Evolutionary conservation across 2,329 filamentous ascomycete genomes (phyloP), one percentile per base, ranked within the genome.

Genomic region (Colletotrichum salicis): DNA sequence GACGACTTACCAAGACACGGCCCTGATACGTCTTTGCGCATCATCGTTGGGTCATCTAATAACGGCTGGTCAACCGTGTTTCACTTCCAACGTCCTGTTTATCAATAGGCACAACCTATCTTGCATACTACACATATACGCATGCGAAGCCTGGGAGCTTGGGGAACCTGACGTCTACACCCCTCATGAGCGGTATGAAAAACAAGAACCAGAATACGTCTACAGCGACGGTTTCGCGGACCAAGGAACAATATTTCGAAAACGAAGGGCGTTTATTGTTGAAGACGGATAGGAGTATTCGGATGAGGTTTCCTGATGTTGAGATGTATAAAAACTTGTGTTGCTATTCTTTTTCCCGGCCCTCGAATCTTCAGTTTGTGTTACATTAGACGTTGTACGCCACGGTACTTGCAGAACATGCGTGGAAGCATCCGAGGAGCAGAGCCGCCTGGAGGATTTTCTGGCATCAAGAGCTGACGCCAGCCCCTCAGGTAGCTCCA

Each of bases 11-110:
- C 5, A 24, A 60, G 55, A 62, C 61, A 22, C 35, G 70, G 62
- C 48, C 70, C 67, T 15, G 65, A 61, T 62, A 51, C 51, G 45
- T 35, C 22, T n/a, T 71, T 70, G 52, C 61, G 62, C 61, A 58
- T 71, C 67, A 65, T 22, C 29, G 12, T 19, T 41, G 70, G 65
- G 64, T 61, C 45, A 71, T 24, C 27, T 72, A 65, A 70, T 71
- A 62, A 52, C 70, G 67, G 70, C 70, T 67, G 70, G 67, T 62
- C 67, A 57, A 71, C 70, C 58, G 67, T 72, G 59, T 54, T 72
- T 72, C 67, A 67, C 67, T 71, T 72, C 70, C 65, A n/a, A 45
- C 55, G 48, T 29, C 60, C 65, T 61, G 59, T 60, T 70, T 70
- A 60, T 60, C 59, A 35, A 72, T 64, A 51, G 70, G 55, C 51